These are phyloP conservation scores for Allantophomopsis cytisporea DNA, from an alignment of 2,329 filamentous ascomycete genomes.

Conservation along the genomic window DNA sequence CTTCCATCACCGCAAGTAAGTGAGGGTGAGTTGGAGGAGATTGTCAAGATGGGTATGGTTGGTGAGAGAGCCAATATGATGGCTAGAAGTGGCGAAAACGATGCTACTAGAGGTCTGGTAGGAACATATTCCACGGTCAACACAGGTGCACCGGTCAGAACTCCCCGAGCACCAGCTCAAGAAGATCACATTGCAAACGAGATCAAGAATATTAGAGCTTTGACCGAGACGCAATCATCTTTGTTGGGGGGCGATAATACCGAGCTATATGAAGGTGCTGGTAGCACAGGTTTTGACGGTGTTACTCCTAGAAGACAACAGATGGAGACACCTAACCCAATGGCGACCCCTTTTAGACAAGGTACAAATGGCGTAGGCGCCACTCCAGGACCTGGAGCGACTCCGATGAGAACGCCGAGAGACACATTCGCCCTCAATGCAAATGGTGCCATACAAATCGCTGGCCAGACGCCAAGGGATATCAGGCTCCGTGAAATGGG, in stretches of 20 bases:
- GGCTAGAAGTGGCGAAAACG: constrained; percentile 68
- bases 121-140: constrained; percentile 78
- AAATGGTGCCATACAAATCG: constrained; percentile 49
- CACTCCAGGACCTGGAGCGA: constrained; percentile 55
- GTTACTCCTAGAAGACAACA: constrained; percentile 68
- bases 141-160: constrained; percentile 75
- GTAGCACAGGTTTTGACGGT: constrained; percentile 80
- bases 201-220: constrained; percentile 80
- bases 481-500: constrained; percentile 58
- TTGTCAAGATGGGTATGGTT: constrained; percentile 96
- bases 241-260: constrained; percentile 90
- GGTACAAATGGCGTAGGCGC: constrained; percentile 48
- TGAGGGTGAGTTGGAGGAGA: constrained; percentile 87
- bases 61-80: constrained; percentile 72
- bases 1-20: constrained; percentile 84
- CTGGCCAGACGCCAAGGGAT: constrained; percentile 66
- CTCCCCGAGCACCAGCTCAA: constrained; percentile 78
- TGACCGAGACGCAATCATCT: constrained; percentile 89
- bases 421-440: constrained; percentile 78
- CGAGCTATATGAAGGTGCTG: constrained; percentile 66
- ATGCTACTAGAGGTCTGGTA: constrained; percentile 72
- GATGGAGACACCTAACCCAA: constrained; percentile 84
- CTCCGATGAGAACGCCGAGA: constrained; percentile 76
- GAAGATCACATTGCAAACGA: constrained; percentile 96
- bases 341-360: constrained; percentile 76